A percentile compares a stretch with the other conserved stretches of the same genome.
phyloP scores from a whole-genome alignment of 805 yeast species.

The Kregervanrija pseudodelftensis region DNA sequence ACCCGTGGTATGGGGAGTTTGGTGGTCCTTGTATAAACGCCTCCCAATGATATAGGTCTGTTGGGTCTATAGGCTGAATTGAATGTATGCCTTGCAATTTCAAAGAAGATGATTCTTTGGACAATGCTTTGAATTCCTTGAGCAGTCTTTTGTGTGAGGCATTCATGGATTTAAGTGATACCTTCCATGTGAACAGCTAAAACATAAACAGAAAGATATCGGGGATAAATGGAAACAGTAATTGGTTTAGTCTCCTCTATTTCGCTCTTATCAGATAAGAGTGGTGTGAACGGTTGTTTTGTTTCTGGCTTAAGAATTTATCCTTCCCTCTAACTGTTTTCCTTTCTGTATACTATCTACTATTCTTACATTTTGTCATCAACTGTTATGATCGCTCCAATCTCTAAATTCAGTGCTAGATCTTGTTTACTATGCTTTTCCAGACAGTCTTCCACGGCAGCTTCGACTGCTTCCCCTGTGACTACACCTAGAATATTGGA shows the following conservation, averaged over 20 bases:
- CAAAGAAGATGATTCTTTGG: conserved; percentile 13
- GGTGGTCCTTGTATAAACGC: conserved; percentile 45
- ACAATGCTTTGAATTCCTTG: conserved; percentile 27
- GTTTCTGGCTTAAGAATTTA: background rate
- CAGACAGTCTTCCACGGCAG: too few species aligned
- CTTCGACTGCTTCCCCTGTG: too few species aligned
- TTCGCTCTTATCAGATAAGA: too few species aligned
- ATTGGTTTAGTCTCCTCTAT: too few species aligned
- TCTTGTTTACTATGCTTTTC: too few species aligned
- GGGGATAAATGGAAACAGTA: too few species aligned
- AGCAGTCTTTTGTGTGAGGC: conserved; percentile 25
- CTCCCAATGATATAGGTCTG: conserved; percentile 42
- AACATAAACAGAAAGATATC: too few species aligned
- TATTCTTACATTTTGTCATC: too few species aligned
- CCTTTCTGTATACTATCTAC: conserved; percentile 1
- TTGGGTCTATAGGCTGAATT: conserved; percentile 36
- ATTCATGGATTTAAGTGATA: conserved; percentile 1
- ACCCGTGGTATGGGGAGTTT: conserved; percentile 45
- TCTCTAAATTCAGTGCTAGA: too few species aligned
- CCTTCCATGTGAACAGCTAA: too few species aligned
- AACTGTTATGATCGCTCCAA: too few species aligned
- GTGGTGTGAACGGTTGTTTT: background rate
- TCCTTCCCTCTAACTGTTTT: background rate
- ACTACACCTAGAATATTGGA: too few species aligned
- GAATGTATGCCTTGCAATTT: conserved; percentile 28